Percentiles rank a stretch among this genome's conserved stretches.
Conservation (phyloP, 352 stramenopile genomes). For the Phytophthora tubulina region DNA sequence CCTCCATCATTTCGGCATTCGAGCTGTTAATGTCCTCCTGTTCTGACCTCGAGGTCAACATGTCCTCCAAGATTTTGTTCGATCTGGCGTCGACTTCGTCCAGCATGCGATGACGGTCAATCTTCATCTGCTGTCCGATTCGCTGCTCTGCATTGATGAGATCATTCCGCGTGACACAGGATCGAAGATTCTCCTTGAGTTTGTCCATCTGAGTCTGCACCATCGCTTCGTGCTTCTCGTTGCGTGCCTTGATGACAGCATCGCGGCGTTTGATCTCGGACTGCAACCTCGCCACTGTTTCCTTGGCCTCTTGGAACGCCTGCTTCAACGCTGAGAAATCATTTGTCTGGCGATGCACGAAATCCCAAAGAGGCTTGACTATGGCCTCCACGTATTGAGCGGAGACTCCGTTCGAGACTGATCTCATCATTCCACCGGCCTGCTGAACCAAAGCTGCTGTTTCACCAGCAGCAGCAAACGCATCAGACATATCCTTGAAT, state of each 20-base stretch:
- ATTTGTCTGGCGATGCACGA: constrained; percentile 83
- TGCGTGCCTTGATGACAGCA: constrained; percentile 77
- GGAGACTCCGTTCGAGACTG: constrained; percentile 17
- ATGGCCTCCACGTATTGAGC: constrained; percentile 42
- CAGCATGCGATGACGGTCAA: constrained; percentile 61
- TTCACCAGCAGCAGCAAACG: constrained; percentile 33
- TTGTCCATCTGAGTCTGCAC: constrained; percentile 84
- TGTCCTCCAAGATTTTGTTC: constrained; percentile 75
- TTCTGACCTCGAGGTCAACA: constrained; percentile 66
- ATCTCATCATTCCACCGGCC: neutral
- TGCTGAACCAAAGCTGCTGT: constrained; percentile 31
- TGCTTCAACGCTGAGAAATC: constrained; percentile 70
- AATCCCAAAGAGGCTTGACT: constrained; percentile 80
- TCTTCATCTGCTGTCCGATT: constrained; percentile 81
- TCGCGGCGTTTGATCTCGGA: constrained; percentile 87
- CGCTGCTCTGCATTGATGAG: constrained; percentile 79
- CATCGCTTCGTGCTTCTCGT: constrained; percentile 77
- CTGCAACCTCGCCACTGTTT: constrained; percentile 75
- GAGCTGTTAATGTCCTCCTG: constrained; percentile 88
- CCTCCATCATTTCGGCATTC: constrained; percentile 72
- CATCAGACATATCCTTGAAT: constrained; percentile 38
- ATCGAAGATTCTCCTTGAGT: constrained; percentile 76
- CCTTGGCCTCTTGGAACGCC: constrained; percentile 76
- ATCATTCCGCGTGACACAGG: constrained; percentile 83
- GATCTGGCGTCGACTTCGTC: constrained; percentile 68